Evolutionary conservation across 164 flowering plant genomes (phyloP), one percentile per base, ranked within the genome.

Genomic region (Vitis amurensis): DNA sequence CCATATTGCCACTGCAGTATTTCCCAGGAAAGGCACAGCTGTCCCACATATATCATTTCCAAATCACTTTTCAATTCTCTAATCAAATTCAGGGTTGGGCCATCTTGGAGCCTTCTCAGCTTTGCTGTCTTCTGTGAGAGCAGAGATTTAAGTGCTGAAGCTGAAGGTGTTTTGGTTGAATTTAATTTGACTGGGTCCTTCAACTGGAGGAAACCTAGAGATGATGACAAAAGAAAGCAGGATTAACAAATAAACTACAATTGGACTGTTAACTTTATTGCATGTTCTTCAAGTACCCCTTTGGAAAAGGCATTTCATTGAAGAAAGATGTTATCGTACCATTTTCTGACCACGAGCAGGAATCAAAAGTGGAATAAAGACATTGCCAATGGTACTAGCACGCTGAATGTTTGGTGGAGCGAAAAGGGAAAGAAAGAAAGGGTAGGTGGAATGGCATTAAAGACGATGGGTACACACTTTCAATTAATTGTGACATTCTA

Each of bases 11-110:
- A 93, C 14, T 80, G 74, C n/a, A 95, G 87, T 31, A 91, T 85
- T 76, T 95, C 98, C 98, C 97, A 95, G 0, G 98, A 95, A 3
- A 93, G 89, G 71, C 99, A 93, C 15, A 81, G 29, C 17, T 95
- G 98, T 56, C 97, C 96, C 9, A 90, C 88, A 74, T 95, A 95
- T 0, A 89, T 88, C 70, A 78, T 69, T 69, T 95, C 99, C 58
- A 90, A 76, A 29, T 93, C 91, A n/a, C 57, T 71, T 7, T 83
- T 74, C 77, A 91, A 66, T 52, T 90, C 89, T 19, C 19, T 73
- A 4, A 80, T 67, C 50, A 81, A 74, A 65, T 82, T 83, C n/a
- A 57, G 62, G 11, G 75, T 50, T 8, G 87, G 82, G 68, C 86
- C 89, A 15, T 67, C 68, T 61, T 76, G 83, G 44, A 68, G 31